Percentiles rank a stretch among this genome's conserved stretches.
Conservation (phyloP, 495 filamentous ascomycete genomes). For the Chaetomium fimeti region DNA sequence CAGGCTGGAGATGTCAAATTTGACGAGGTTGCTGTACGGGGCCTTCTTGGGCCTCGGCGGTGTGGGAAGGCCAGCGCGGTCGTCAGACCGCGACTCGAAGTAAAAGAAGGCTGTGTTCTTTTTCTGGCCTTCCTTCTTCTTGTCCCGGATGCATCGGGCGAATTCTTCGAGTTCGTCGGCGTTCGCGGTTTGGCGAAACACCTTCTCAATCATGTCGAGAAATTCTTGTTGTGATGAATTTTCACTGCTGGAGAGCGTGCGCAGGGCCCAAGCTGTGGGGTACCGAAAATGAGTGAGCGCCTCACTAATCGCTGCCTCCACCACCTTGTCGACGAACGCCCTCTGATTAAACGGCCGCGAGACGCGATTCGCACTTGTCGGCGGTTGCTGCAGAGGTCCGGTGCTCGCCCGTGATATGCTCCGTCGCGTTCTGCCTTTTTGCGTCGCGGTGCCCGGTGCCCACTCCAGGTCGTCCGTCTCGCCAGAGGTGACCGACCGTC, state of each 20-base stretch:
- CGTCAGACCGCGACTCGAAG: conserved; percentile 43
- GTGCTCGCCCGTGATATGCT: conserved; percentile 31
- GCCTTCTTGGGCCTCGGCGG: conserved; percentile 43
- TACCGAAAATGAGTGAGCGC: conserved; percentile 49
- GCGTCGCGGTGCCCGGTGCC: conserved; percentile 20
- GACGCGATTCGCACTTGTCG: conserved; percentile 18
- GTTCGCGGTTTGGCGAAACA: conserved; percentile 49
- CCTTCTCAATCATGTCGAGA: conserved; percentile 47
- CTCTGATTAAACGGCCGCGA: conserved; percentile 33
- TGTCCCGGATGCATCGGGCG: conserved; percentile 39
- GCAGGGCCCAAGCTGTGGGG: conserved; percentile 56
- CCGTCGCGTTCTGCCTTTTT: conserved; percentile 24
- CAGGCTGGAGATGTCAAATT: conserved; percentile 37
- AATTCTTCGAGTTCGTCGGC: conserved; percentile 46
- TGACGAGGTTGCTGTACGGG: conserved; percentile 44
- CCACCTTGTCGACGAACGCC: conserved; percentile 36
- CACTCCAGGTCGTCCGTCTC: conserved; percentile 31
- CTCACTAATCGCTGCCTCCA: conserved; percentile 47
- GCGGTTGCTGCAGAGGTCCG: conserved; percentile 22
- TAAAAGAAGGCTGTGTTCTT: conserved; percentile 49
- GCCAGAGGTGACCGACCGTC: conserved; percentile 24
- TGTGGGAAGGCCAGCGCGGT: conserved; percentile 25
- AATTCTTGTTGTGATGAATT: conserved; percentile 42
- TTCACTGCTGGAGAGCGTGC: conserved; percentile 54
- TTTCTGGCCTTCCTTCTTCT: conserved; percentile 51